Percentiles rank a stretch among this genome's conserved stretches.
Conservation (phyloP, 148 eudicot species). For the Spergularia marina region DNA sequence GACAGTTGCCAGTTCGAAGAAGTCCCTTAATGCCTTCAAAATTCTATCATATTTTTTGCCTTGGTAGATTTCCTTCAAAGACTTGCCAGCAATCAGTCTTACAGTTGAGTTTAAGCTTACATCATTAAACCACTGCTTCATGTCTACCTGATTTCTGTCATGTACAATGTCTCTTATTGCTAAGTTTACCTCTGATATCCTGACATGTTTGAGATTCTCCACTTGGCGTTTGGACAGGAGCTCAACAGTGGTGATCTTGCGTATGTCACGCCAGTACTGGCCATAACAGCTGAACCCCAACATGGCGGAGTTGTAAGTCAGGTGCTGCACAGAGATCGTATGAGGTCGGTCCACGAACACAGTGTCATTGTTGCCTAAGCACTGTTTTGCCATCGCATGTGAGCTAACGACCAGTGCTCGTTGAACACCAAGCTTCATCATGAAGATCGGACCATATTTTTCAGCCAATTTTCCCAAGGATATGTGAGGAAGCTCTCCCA, state of each 20-base stretch:
- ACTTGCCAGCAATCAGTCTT: conserved; percentile 32
- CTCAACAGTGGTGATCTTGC: conserved; percentile 5
- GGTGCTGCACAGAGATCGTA: neutral
- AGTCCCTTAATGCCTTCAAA: conserved; percentile 19
- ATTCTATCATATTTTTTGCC: conserved; percentile 15
- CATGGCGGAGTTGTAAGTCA: conserved; percentile 15
- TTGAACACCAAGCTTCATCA: conserved; percentile 1
- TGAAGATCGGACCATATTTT: too few relatives aligned
- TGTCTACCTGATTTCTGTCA: neutral
- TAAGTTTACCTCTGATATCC: neutral
- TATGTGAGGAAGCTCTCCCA: too few relatives aligned
- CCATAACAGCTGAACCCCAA: conserved; percentile 15
- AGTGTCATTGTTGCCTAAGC: conserved; percentile 31
- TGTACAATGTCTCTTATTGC: conserved; percentile 15
- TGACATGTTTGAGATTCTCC: neutral
- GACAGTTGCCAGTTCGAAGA: conserved; percentile 12
- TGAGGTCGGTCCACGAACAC: conserved; percentile 28
- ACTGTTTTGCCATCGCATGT: conserved; percentile 21
- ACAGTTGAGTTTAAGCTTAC: conserved; percentile 28
- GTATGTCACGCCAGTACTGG: conserved; percentile 12
- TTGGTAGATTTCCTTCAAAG: conserved; percentile 5
- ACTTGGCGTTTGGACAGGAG: conserved; percentile 6
- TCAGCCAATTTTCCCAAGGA: too few relatives aligned
- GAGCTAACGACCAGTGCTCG: too few relatives aligned
- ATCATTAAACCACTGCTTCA: conserved; percentile 38